phyloP scores from a whole-genome alignment of 1,284 basidiomycete species.

The Cryptococcus sp. region DNA sequence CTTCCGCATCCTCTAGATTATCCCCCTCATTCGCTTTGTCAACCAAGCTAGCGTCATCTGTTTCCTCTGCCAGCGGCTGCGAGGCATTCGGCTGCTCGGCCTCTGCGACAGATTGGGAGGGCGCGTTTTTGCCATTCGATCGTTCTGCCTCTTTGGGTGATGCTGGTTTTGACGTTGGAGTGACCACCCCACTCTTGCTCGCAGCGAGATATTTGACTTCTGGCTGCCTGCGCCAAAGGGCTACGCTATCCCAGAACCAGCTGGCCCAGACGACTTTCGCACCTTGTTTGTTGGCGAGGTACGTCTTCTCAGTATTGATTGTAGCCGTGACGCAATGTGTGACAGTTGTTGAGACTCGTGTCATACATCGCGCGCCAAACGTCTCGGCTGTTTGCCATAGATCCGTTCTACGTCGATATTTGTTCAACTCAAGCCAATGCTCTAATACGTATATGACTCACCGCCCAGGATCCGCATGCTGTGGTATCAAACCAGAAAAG shows the following conservation, averaged over 20 bases:
- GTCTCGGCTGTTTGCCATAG: constrained; percentile 83
- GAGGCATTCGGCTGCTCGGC: constrained; percentile 17
- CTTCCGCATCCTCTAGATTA: constrained; percentile 26
- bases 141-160: neutral
- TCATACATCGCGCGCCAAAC: constrained; percentile 82
- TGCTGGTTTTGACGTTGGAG: neutral
- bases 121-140: neutral
- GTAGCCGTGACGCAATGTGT: constrained; percentile 92
- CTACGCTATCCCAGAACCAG: constrained; percentile 86
- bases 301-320: constrained; percentile 89
- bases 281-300: constrained; percentile 68
- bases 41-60: constrained; percentile 30
- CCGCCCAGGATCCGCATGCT: constrained; percentile 72
- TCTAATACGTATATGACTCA: constrained; percentile 25
- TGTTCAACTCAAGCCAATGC: neutral
- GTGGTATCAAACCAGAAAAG: constrained; percentile 91
- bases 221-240: constrained; percentile 64
- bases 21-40: constrained; percentile 13
- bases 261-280: constrained; percentile 80
- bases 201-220: constrained; percentile 32
- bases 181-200: neutral
- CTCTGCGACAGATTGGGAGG: neutral
- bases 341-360: constrained; percentile 65
- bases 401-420: constrained; percentile 61
- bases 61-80: constrained; percentile 36